A percentile compares a stretch with the other conserved stretches of the same genome.
Evolutionary conservation across 2,329 filamentous ascomycete genomes (phyloP).

Genomic region (Botryotinia calthae): DNA sequence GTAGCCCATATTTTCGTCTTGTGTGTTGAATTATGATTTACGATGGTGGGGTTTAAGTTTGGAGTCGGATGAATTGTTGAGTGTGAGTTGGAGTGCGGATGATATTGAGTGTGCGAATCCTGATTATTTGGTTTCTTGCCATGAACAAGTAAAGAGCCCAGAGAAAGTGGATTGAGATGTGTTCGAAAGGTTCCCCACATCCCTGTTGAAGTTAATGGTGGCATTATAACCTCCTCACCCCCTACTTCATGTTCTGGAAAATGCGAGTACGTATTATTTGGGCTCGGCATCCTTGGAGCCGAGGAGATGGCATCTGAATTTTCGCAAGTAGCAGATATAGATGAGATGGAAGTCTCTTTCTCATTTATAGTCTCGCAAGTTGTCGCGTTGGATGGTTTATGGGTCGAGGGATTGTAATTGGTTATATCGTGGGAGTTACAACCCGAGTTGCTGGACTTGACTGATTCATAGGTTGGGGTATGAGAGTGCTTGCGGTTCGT

Average conservation of each 20-base stretch:
- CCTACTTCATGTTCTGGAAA: neutral
- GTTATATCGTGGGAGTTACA: neutral
- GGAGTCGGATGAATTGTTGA: neutral
- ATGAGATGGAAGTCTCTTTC: neutral
- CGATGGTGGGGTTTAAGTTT: neutral
- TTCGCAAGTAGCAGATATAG: neutral
- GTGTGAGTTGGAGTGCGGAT: neutral
- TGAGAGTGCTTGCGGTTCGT: neutral
- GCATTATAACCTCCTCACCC: rapidly evolving
- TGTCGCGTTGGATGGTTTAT: neutral
- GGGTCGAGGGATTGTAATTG: neutral
- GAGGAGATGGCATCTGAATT: neutral
- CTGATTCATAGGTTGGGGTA: neutral
- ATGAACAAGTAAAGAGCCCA: neutral
- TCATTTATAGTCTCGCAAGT: neutral
- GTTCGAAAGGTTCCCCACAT: neutral
- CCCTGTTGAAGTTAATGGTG: neutral
- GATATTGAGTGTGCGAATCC: neutral
- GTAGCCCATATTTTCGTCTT: neutral
- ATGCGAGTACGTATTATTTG: neutral
- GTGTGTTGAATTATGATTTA: neutral
- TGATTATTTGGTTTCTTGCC: neutral
- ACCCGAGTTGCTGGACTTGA: neutral
- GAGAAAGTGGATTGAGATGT: neutral
- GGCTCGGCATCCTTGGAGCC: neutral